phyloP scores from a whole-genome alignment of 1,139 yeast genomes.

The Pichia sp. region DNA sequence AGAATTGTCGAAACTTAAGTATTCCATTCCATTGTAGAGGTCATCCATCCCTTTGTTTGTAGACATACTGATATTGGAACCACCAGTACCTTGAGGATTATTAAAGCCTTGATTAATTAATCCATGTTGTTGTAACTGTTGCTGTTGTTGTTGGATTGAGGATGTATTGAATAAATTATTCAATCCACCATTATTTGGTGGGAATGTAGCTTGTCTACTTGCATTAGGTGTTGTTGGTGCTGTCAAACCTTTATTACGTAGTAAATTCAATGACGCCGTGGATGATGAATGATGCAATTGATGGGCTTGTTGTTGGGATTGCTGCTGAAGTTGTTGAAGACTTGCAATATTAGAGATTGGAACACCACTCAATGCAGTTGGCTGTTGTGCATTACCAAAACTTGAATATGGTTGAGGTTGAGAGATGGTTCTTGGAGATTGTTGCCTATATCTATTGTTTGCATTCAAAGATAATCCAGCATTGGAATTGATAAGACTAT shows the following conservation, averaged over 20 bases:
- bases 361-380: constrained; percentile 5
- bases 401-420: constrained; percentile 19
- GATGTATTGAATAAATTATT: constrained; percentile 2
- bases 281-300: constrained; percentile 32
- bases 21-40: constrained; percentile 30
- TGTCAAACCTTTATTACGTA: constrained; percentile 24
- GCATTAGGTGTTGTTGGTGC: constrained; percentile 24
- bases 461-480: constrained; percentile 27
- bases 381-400: constrained; percentile 14
- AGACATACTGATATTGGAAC: constrained; percentile 22
- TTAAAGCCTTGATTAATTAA: constrained; percentile 18
- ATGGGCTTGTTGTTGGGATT: constrained; percentile 18
- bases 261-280: constrained; percentile 29
- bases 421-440: constrained; percentile 32
- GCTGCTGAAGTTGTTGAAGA: constrained; percentile 21
- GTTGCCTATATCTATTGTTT: constrained; percentile 33
- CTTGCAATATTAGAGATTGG: constrained; percentile 4
- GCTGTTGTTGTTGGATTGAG: background rate
- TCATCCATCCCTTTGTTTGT: constrained; percentile 21
- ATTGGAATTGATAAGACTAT: constrained; percentile 25
- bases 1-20: constrained; percentile 18
- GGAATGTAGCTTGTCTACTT: constrained; percentile 19
- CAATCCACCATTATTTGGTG: constrained; percentile 7
- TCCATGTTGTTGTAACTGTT: constrained; percentile 10
- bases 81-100: constrained; percentile 29